Evolutionary conservation across 805 yeast genomes (phyloP), one percentile per base, ranked within the genome.

Genomic region (Candida easanensis): DNA sequence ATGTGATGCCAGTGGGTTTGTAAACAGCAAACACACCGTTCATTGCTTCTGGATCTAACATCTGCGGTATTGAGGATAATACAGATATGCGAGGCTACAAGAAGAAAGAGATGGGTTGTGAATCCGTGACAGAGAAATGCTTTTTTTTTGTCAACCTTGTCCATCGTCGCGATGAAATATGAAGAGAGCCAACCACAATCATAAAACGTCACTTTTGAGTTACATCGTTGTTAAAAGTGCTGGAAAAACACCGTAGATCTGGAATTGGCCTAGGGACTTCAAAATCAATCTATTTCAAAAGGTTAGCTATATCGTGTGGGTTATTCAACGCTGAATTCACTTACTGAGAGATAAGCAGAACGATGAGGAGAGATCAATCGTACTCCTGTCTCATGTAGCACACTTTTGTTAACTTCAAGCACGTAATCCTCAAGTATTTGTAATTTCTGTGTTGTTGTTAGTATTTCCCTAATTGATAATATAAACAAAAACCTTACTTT

Each of bases 1-100:
- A 89, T 1, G 95, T 71, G 11, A 86, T 74, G 0, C 97, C 97
- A 14, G 81, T 67, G 0, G 98, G 98, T 61, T 91, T 91, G 51
- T 84, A 83, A 33, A 91, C 77, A 8, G 98, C 98, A 70, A 91
- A 88, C 1, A 93, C 76, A 34, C 99, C 98, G 56, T 89, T 88
- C 96, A 91, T 87, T 9, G 44, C 51, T 7, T 42, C 6, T 8
- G 17, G 19, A 4, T 28, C 20, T 9, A 30, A 22, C 45, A 41
- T 41, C 25, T 5, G 36, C 6, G 22, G 13, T 28, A 14, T 5
- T 26, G 30, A 13, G 11, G 30, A 26, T 26, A 14, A 14, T 13
- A 26, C 30, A 26, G 5, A 4, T 13, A 26, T 13, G n/a, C 15
- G 30, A 14, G 8, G 30, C 11, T 5, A 26, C 8, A n/a, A n/a